Base-by-base conservation (phyloP, 352 stramenopile species). In the Blastocystis sp. region DNA sequence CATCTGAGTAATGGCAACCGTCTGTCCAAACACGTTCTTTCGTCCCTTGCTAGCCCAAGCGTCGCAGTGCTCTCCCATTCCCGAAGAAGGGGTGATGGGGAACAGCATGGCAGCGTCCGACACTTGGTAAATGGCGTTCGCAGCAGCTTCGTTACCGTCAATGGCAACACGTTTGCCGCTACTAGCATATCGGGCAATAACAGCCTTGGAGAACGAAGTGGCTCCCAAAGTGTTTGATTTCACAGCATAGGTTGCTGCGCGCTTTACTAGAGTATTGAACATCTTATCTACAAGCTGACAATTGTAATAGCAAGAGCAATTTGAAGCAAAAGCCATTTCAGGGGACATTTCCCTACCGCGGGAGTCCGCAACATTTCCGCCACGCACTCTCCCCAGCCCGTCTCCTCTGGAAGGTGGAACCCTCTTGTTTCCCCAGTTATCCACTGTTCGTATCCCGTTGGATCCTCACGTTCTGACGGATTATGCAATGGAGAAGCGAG, bases 1-100 rank as follows among this genome's bases (percentile, higher is more conserved):
- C 89, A 91, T 91, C 65, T 91, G 88, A 29, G 89, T 73, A 16
- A 91, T 89, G 56, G 88, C 88, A n/a, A 91, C 81, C 77, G 90
- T 88, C 86, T 91, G 88, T 38, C 86, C 84, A 88, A 88, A 91
- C 34, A 91, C 77, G 81, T 91, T 91, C 73, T 90, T 89, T 53
- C 88, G 87, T 8, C 90, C 72, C 49, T 87, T 42, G 32, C 79
- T 84, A 7, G 89, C 79, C 89, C 89, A 91, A 59, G 87, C 88
- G 76, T 91, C 89, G 0, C 90, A 89, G 49, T 89, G 89, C 84
- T 91, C 89, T 42, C 89, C 89, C 88, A 91, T 91, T 11, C 88
- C 86, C 56, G 73, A 88, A 3, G 84, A 88, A 11, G 89, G 89
- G 38, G 89, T 91, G 42, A 91, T 91, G 8, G 89, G 89, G 69